Conservation (phyloP, 2,329 filamentous ascomycete genomes). For the Fusarium ramigenum region DNA sequence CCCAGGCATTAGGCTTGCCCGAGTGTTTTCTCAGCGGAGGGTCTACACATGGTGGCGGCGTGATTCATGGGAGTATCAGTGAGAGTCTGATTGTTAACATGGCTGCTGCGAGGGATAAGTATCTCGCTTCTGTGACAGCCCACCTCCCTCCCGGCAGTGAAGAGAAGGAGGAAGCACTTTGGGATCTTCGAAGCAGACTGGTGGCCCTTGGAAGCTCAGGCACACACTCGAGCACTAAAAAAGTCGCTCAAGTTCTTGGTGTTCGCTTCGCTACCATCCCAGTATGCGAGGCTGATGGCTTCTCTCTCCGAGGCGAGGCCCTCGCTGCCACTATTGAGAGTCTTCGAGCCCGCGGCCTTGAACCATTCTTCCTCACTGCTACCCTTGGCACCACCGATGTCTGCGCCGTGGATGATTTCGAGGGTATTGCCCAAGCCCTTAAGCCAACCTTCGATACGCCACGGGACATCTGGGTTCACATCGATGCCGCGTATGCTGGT, state of each 20-base stretch:
- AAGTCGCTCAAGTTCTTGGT: slow-evolving; percentile 86
- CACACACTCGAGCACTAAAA: slow-evolving; percentile 85
- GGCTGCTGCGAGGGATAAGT: slow-evolving; percentile 86
- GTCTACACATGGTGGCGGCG: slow-evolving; percentile 79
- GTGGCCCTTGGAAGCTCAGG: slow-evolving; percentile 84
- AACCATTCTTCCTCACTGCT: slow-evolving; percentile 87
- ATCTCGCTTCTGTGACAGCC: slow-evolving; percentile 69
- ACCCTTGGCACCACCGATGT: slow-evolving; percentile 89
- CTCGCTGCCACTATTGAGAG: slow-evolving; percentile 71
- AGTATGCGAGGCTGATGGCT: slow-evolving; percentile 69
- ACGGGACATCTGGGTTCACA: slow-evolving; percentile 83
- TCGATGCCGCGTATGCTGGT: slow-evolving; percentile 93
- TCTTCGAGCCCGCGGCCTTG: slow-evolving; percentile 73
- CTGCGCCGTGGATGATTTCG: slow-evolving; percentile 86
- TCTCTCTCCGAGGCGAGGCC: slow-evolving; percentile 73
- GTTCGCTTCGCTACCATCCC: slow-evolving; percentile 80
- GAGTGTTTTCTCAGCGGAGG: slow-evolving; percentile 77
- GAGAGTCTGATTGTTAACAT: slow-evolving; percentile 89
- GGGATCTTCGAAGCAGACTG: slow-evolving; percentile 62
- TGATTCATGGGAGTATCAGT: slow-evolving; percentile 92
- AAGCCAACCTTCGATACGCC: slow-evolving; percentile 41
- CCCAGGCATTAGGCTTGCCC: slow-evolving; percentile 77
- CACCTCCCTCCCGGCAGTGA: slow-evolving; percentile 59
- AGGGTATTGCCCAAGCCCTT: slow-evolving; percentile 67
- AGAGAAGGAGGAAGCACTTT: slow-evolving; percentile 75